phyloP scores from a whole-genome alignment of 345 rosid species.

The Heritiera fomes region DNA sequence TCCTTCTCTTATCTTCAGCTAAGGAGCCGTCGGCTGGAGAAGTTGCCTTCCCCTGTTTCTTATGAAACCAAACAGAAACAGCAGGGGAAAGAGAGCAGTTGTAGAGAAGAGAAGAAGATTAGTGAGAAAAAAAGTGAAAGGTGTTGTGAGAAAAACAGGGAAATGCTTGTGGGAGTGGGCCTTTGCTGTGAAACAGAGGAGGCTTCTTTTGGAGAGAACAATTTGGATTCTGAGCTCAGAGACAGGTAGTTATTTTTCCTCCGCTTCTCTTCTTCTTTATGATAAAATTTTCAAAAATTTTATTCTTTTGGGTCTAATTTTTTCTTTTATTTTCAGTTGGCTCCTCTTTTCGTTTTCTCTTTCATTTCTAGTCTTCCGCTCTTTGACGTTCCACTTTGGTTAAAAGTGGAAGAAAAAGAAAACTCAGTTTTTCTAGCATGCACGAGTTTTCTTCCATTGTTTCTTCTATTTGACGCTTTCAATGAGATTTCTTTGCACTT shows the following conservation, averaged over 20 bases:
- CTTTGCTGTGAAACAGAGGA: slow-evolving; percentile 2
- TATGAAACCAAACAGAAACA: slow-evolving; percentile 5
- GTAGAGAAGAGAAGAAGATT: background rate
- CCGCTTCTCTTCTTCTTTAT: background rate
- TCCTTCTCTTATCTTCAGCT: slow-evolving; percentile 18
- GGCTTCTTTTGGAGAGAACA: slow-evolving; percentile 15
- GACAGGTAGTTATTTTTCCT: slow-evolving; percentile 13
- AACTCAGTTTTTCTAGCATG: no score
- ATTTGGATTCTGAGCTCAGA: slow-evolving; percentile 16
- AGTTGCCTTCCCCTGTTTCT: slow-evolving; percentile 1
- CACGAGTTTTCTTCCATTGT: no score
- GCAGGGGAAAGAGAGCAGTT: background rate
- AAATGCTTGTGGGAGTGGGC: background rate
- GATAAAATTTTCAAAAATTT: background rate
- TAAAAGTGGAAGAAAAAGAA: background rate
- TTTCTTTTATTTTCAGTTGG: background rate
- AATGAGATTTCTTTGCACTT: no score
- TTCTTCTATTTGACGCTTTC: no score
- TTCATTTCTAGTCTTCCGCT: background rate
- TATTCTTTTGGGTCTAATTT: background rate
- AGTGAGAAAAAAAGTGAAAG: background rate
- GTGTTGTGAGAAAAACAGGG: slow-evolving; percentile 8
- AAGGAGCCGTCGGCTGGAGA: slow-evolving; percentile 19
- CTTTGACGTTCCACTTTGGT: background rate
- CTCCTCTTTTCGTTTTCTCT: background rate